Percentiles rank a stretch among this genome's conserved stretches.
Evolutionary conservation across 768 basidiomycete species (phyloP).

Genomic region (Coprinopsis strossmayeri): DNA sequence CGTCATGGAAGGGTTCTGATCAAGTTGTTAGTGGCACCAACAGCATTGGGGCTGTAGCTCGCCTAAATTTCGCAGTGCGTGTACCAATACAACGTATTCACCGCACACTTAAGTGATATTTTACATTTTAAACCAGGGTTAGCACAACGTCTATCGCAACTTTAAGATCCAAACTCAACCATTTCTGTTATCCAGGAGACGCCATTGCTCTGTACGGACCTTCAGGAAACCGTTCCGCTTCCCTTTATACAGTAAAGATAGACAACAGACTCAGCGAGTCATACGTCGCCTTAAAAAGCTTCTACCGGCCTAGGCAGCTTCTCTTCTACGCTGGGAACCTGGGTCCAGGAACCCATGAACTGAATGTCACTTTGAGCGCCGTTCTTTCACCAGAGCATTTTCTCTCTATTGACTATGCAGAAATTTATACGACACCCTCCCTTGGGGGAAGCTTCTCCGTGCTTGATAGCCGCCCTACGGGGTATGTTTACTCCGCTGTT

Average conservation of each 20-base stretch:
- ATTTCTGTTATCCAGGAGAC: conserved; percentile 13
- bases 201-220: conserved; percentile 16
- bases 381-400: conserved; percentile 1
- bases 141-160: background rate
- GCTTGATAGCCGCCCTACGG: background rate
- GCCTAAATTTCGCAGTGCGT: conserved; percentile 14
- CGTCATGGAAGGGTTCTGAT: background rate
- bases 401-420: conserved; percentile 20
- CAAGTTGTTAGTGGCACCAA: conserved; percentile 9
- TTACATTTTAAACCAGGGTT: background rate
- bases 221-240: conserved; percentile 9
- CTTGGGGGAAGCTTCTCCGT: conserved; percentile 9
- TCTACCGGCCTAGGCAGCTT: conserved; percentile 11
- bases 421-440: conserved; percentile 16
- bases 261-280: conserved; percentile 4
- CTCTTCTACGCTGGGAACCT: conserved; percentile 14
- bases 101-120: no score
- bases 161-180: background rate
- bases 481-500: background rate
- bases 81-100: background rate
- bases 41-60: conserved; percentile 5
- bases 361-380: background rate
- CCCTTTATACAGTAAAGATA: conserved; percentile 10
- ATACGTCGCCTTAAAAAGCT: conserved; percentile 7
- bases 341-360: conserved; percentile 11